Conservation (phyloP, 805 yeast species). For the Candida ficus region DNA sequence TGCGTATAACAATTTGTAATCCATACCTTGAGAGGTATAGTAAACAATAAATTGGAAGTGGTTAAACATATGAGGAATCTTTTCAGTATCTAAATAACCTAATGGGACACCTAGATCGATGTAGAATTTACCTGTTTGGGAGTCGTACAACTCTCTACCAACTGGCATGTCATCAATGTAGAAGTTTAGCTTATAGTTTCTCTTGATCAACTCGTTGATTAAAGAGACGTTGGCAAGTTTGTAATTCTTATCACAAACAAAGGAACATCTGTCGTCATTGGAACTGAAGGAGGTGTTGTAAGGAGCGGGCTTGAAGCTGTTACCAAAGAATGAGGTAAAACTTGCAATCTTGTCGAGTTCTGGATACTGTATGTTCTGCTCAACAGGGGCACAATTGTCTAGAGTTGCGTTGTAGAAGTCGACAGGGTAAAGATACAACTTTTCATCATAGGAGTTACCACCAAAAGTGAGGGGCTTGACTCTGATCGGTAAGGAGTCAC, state of each 20-base stretch:
- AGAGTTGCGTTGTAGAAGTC: conserved; percentile 22
- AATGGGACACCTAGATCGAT: conserved; percentile 26
- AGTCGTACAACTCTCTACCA: conserved; percentile 26
- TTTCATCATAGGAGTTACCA: conserved; percentile 21
- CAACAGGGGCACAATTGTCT: conserved; percentile 15
- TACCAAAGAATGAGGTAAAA: conserved; percentile 11
- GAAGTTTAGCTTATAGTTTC: conserved; percentile 26
- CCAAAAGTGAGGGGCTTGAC: conserved; percentile 24
- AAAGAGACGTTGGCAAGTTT: conserved; percentile 21
- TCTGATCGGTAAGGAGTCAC: conserved; percentile 15
- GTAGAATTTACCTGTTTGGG: conserved; percentile 24
- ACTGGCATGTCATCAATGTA: conserved; percentile 27
- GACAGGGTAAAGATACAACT: conserved; percentile 22
- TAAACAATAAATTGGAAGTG: conserved; percentile 28
- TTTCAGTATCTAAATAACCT: conserved; percentile 26
- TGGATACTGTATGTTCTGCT: conserved; percentile 7
- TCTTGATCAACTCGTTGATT: conserved; percentile 25
- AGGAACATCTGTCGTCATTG: conserved; percentile 9
- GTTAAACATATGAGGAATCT: conserved; percentile 26
- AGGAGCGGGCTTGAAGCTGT: conserved; percentile 18
- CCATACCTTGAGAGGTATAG: conserved; percentile 19
- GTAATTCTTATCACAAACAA: conserved; percentile 17
- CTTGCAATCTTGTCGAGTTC: conserved; percentile 5
- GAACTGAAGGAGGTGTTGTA: conserved; percentile 17
- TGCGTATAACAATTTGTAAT: conserved; percentile 22